Evolutionary conservation across 768 basidiomycete genomes (phyloP), one percentile per base, ranked within the genome.

Genomic region (Roridomyces roridus): DNA sequence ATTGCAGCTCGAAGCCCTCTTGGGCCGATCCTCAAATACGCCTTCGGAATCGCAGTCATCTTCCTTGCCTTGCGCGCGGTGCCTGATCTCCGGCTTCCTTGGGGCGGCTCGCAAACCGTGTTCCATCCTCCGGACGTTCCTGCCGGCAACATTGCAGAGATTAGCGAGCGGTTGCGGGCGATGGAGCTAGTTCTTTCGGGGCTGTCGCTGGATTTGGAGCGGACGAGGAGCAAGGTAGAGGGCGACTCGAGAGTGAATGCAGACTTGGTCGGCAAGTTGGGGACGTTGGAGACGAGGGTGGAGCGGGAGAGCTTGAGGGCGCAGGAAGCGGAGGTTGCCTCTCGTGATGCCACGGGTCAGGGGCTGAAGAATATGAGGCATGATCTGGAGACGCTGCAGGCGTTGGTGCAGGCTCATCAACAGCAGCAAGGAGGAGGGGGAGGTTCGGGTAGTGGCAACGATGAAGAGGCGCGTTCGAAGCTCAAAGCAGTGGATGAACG

Each of bases 131-230:
- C 89, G 0, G 80, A 82, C 10, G 68, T 75, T 9, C 89, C 89
- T 1, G 83, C 85, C 1, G 77, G 80, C n/a, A 82, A 91, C 67
- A 73, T 92, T 18, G 80, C 81, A 5, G 91, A 91, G 51, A 74
- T 93, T 21, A 77, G 85, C 3, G 75, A 77, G 7, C 84, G 91
- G 9, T 70, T 94, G 12, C 80, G 82, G 56, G 75, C 75, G 31
- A 80, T 93, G 36, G 91, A 93, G 69, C 77, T 72, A 23, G 85
- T 80, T 1, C 73, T 92, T 14, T 84, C 85, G 14, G 78, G 80
- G 7, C 73, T 94, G 15, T 83, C 86, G 5, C 61, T 75, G 14
- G 86, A 89, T 44, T 71, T 76, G 11, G 81, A 88, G 56, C 80
- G 78, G 41, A 72, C 75, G 5, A 79, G 80, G 47, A 65, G 72